Conservation (phyloP, 179 eudicot genomes). For the Beta macrorhiza region DNA sequence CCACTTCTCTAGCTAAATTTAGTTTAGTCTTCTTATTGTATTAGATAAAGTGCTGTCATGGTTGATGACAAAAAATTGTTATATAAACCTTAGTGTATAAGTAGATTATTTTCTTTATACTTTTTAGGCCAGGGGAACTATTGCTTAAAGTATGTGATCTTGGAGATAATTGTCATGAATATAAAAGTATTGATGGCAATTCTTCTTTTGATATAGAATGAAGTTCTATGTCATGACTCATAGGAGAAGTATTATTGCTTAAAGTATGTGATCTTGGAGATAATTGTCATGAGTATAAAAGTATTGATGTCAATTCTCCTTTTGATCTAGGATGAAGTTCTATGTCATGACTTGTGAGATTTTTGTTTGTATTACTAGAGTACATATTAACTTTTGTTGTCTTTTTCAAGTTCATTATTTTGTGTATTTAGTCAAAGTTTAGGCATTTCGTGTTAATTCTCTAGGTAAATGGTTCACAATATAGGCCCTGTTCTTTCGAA, state of each 20-base stretch:
- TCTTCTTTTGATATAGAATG: not conserved
- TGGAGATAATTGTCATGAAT: not conserved
- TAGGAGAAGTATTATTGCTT: too few relatives aligned
- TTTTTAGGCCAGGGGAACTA: too few relatives aligned
- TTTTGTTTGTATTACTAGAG: not conserved
- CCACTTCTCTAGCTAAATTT: slow-evolving; percentile 29
- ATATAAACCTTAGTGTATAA: slow-evolving; percentile 1
- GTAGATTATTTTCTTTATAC: not conserved
- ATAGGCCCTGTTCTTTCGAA: too few relatives aligned
- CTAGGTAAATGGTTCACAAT: too few relatives aligned
- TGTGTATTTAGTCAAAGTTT: too few relatives aligned
- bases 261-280: not conserved
- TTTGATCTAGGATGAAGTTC: too few relatives aligned
- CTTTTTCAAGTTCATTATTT: too few relatives aligned
- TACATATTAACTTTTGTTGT: not conserved
- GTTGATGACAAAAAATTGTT: not conserved
- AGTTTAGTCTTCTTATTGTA: not conserved
- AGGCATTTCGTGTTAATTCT: too few relatives aligned
- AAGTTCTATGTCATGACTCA: too few relatives aligned
- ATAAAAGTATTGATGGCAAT: not conserved
- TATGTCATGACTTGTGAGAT: too few relatives aligned
- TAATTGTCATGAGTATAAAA: not conserved
- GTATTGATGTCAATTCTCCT: not conserved
- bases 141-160: not conserved
- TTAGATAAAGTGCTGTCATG: not conserved